Percentiles rank a stretch among this genome's conserved stretches.
Evolutionary conservation across 495 filamentous ascomycete species (phyloP).

Genomic region (Glonium stellatum): DNA sequence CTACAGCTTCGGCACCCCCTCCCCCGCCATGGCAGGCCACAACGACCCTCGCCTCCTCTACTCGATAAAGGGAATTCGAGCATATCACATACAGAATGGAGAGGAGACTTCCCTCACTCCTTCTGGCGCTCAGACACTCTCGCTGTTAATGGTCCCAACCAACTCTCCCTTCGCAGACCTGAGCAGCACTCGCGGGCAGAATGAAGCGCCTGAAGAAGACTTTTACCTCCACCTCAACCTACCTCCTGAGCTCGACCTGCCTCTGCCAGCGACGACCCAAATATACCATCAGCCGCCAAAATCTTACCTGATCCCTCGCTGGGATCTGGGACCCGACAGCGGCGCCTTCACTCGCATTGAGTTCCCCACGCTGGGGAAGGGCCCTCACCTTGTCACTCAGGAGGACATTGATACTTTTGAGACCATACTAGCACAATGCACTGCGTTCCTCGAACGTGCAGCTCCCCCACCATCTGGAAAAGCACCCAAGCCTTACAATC

Average conservation of each 20-base stretch:
- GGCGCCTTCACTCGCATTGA: slow-evolving; percentile 88
- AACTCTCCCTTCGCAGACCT: slow-evolving; percentile 62
- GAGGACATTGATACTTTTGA: slow-evolving; percentile 95
- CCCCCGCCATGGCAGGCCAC: slow-evolving; percentile 38
- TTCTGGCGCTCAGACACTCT: slow-evolving; percentile 80
- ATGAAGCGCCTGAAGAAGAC: slow-evolving; percentile 68
- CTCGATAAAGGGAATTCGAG: slow-evolving; percentile 73
- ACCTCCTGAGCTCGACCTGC: slow-evolving; percentile 86
- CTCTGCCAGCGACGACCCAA: slow-evolving; percentile 84
- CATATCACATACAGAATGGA: slow-evolving; percentile 83
- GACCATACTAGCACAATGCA: slow-evolving; percentile 92
- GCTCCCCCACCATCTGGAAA: slow-evolving; percentile 42
- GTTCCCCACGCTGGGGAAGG: slow-evolving; percentile 66
- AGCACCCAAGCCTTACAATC: slow-evolving; percentile 61
- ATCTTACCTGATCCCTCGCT: slow-evolving; percentile 86
- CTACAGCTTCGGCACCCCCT: not conserved
- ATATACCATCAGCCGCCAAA: slow-evolving; percentile 87
- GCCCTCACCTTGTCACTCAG: slow-evolving; percentile 60
- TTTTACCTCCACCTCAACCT: slow-evolving; percentile 93
- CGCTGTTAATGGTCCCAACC: slow-evolving; percentile 89
- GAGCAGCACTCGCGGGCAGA: slow-evolving; percentile 47
- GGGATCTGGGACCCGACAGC: slow-evolving; percentile 79
- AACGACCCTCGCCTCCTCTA: slow-evolving; percentile 76
- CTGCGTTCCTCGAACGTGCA: slow-evolving; percentile 75
- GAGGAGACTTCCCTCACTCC: slow-evolving; percentile 74